phyloP scores from a whole-genome alignment of 179 eudicot genomes.

The Actinidia arguta region DNA sequence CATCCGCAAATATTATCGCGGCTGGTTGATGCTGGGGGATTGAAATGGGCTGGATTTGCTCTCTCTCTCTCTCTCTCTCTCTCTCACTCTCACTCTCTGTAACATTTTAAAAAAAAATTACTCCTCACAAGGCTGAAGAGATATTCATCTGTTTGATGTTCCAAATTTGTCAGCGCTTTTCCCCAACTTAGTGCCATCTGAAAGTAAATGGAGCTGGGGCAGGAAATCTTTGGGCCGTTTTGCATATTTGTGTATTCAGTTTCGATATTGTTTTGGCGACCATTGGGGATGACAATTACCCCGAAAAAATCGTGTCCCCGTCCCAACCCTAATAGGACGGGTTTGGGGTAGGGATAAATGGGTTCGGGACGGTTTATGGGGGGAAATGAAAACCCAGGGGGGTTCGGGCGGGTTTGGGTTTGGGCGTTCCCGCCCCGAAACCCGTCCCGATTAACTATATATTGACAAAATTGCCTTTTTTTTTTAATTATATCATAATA shows the following conservation, averaged over 20 bases:
- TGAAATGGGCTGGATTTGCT: slow-evolving; percentile 12
- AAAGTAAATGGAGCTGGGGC: not conserved
- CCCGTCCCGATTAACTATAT: too few species aligned
- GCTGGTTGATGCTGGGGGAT: slow-evolving; percentile 31
- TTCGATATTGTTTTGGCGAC: too few species aligned
- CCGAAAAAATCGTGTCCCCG: too few species aligned
- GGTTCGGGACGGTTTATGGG: too few species aligned
- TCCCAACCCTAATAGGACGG: too few species aligned
- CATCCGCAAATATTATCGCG: slow-evolving; percentile 50
- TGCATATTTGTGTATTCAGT: not conserved
- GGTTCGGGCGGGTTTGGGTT: too few species aligned
- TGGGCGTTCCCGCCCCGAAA: too few species aligned
- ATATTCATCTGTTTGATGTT: not conserved
- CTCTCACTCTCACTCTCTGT: slow-evolving; percentile 14
- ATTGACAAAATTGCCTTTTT: too few species aligned
- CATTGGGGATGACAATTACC: too few species aligned
- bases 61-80: not conserved
- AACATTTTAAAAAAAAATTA: not conserved
- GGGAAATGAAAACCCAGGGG: too few species aligned
- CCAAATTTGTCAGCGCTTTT: not conserved
- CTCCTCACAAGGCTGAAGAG: slow-evolving; percentile 8
- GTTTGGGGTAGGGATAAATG: too few species aligned
- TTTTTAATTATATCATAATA: too few species aligned
- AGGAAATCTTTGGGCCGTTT: not conserved
- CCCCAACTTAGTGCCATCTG: not conserved